Evolutionary conservation across 352 stramenopile species (phyloP).

Genomic region (Pythium brachiatum): DNA sequence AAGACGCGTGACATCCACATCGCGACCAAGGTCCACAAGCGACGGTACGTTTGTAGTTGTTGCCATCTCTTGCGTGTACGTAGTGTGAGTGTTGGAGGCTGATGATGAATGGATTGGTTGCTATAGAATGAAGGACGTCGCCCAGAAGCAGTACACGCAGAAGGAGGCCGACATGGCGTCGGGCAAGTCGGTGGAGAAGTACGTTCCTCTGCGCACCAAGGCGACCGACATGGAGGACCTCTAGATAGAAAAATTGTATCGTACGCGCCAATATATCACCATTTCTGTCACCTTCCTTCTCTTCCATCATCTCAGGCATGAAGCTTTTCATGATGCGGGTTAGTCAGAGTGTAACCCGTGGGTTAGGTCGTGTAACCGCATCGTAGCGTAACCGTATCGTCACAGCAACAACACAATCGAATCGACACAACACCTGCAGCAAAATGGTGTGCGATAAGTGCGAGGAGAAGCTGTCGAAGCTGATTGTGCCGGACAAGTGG

Average conservation of each 20-base stretch:
- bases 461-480: slow-evolving; percentile 72
- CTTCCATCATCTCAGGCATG: no score
- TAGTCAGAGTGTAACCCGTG: neutral
- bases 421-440: neutral
- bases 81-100: neutral
- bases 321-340: neutral
- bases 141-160: slow-evolving; percentile 88
- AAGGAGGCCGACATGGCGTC: slow-evolving; percentile 75
- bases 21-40: slow-evolving; percentile 86
- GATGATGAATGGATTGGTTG: neutral
- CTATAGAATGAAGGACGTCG: slow-evolving; percentile 81
- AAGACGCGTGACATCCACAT: slow-evolving; percentile 79
- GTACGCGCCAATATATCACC: slow-evolving; percentile 17
- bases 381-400: neutral
- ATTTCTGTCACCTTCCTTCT: neutral
- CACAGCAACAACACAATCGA: neutral
- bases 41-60: slow-evolving; percentile 36
- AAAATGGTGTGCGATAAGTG: slow-evolving; percentile 75
- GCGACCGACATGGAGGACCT: slow-evolving; percentile 59
- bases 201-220: slow-evolving; percentile 53
- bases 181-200: slow-evolving; percentile 71
- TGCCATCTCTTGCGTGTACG: neutral
- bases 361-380: slow-evolving; percentile 10
- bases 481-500: slow-evolving; percentile 78
- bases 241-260: slow-evolving; percentile 30